These are phyloP conservation scores for Penicillium brasilianum DNA, from an alignment of 2,329 filamentous ascomycete species.

Conservation along the genomic window DNA sequence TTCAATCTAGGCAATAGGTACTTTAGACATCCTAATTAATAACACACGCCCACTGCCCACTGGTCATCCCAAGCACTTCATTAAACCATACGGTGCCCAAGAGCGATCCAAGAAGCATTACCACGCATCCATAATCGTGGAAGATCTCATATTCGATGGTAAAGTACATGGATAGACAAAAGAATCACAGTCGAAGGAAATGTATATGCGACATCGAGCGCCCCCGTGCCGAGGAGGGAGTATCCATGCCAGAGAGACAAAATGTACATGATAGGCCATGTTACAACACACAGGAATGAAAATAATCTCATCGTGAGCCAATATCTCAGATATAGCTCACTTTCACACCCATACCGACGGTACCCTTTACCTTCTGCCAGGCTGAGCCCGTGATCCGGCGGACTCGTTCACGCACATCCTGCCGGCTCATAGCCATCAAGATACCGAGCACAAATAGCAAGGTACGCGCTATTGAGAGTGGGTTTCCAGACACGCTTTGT, in stretches of 20 bases:
- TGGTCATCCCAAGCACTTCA: conserved; percentile 54
- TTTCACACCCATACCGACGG: conserved; percentile 95
- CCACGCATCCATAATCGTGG: neutral
- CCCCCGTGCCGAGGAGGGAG: conserved; percentile 2
- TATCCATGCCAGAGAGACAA: conserved; percentile 19
- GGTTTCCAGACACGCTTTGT: conserved; percentile 59
- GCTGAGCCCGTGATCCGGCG: conserved; percentile 69
- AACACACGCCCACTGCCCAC: conserved; percentile 48
- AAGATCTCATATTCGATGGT: conserved; percentile 17
- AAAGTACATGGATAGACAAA: conserved; percentile 23
- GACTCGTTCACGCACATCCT: conserved; percentile 75
- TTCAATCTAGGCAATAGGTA: conserved; percentile 40
- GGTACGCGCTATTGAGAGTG: conserved; percentile 63
- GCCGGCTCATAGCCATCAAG: conserved; percentile 74
- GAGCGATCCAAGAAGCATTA: neutral
- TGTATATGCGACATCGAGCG: conserved; percentile 23
- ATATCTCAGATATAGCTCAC: conserved; percentile 82
- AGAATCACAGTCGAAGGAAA: conserved; percentile 25
- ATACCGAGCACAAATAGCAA: conserved; percentile 81
- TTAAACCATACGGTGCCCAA: too few relatives aligned
- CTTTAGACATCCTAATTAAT: conserved; percentile 55
- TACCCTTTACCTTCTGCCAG: conserved; percentile 82
- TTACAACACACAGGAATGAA: conserved; percentile 10
- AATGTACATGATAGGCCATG: conserved; percentile 22
- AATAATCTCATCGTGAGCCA: neutral